Base-by-base conservation (phyloP, 2,329 filamentous ascomycete species). In the Aspergillus sp. region DNA sequence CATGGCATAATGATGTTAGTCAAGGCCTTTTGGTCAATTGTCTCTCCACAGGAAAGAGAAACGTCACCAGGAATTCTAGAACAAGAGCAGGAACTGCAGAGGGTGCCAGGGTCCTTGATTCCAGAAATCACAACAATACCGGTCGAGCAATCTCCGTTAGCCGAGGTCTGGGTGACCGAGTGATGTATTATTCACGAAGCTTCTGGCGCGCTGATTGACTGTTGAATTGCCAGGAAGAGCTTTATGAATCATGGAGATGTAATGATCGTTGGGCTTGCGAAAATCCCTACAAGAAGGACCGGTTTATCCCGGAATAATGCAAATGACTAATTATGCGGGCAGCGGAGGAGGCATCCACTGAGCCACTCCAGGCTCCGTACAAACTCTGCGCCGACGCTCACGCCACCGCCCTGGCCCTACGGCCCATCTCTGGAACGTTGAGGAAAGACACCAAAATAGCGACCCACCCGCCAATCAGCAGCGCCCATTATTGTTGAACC, bases 1-100 rank as follows among this genome's bases (percentile, higher is more conserved):
- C 20, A 53, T 30, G 34, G 22, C 26, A 24, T 41, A 30, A 9
- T 48, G 18, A 22, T 43, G n/a, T 53, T 45, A 47, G 32, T 47
- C 51, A 53, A 39, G 32, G 11, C 7, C 34, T 41, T 48, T 47
- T n/a, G 22, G 41, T 53, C 22, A 53, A 39, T 24, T 8, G 15
- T 18, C 7, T 15, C 50, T 30, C 50, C 41, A 15, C 38, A 42
- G 43, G 32, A 18, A 47, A 58, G 41, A 6, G n/a, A n/a, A 15
- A 39, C 45, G 12, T 55, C 51, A 51, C 42, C 47, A 51, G 55
- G 41, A 51, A 52, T 58, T 48, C 55, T 42, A 36, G 56, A 58
- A 48, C 47, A 12, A 15, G n/a, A 38, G 12, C 45, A 36, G 41
- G 18, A 5, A 1, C 17, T 43, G 17, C 26, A 30, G n/a, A n/a